Evolutionary conservation across 2,329 filamentous ascomycete genomes (phyloP).

Genomic region (Alternaria arbusti): DNA sequence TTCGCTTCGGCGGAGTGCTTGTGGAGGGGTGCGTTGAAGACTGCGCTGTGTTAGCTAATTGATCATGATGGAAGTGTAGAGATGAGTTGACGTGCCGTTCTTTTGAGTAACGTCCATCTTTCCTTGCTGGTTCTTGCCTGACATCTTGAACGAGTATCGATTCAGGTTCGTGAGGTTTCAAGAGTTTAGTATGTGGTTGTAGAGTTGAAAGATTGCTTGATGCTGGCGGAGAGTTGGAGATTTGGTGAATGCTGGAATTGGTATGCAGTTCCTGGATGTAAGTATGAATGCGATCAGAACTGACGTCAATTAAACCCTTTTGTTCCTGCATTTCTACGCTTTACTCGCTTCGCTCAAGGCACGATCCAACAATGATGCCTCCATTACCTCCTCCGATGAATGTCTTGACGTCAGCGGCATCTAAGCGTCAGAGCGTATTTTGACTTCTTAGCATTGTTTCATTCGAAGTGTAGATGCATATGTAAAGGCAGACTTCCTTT

Average conservation of each 20-base stretch:
- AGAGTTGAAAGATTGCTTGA: neutral
- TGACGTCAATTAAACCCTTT: neutral
- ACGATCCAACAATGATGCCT: constrained; percentile 17
- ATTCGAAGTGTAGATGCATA: neutral
- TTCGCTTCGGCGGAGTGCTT: constrained; percentile 22
- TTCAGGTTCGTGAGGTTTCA: constrained; percentile 13
- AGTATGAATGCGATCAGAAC: neutral
- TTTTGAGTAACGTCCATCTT: constrained; percentile 36
- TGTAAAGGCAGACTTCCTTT: neutral
- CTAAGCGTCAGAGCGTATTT: neutral
- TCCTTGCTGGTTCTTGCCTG: constrained; percentile 28
- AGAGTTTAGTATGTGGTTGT: neutral
- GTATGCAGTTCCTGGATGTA: neutral
- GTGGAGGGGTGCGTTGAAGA: constrained; percentile 33
- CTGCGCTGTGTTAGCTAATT: constrained; percentile 11
- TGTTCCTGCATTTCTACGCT: neutral
- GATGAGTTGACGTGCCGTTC: constrained; percentile 22
- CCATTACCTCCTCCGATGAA: constrained; percentile 2
- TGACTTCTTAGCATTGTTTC: neutral
- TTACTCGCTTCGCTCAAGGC: neutral
- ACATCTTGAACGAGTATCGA: constrained; percentile 10
- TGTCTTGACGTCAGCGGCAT: constrained; percentile 18
- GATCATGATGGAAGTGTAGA: neutral
- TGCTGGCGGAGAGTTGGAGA: neutral
- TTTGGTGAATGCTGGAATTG: neutral